phyloP scores from a whole-genome alignment of 148 eudicot genomes.

The Dysphania ambrosioides region DNA sequence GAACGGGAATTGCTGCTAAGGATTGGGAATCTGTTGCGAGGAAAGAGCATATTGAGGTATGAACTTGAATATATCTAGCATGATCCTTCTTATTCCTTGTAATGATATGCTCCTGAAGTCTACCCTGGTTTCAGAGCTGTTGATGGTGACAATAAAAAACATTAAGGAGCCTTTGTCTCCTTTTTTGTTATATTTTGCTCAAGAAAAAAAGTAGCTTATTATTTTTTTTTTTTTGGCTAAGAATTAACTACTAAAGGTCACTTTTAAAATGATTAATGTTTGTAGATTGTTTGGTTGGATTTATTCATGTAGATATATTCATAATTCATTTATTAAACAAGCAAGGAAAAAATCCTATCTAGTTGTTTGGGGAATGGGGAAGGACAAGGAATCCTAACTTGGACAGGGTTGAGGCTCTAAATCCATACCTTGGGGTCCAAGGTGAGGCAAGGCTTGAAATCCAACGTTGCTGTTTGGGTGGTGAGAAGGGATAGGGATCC shows the following conservation, averaged over 20 bases:
- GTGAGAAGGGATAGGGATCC: too few relatives aligned
- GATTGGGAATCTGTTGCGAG: constrained; percentile 94
- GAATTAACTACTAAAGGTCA: background rate
- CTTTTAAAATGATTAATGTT: background rate
- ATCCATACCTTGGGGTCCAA: too few relatives aligned
- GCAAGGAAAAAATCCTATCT: too few relatives aligned
- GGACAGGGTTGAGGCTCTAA: too few relatives aligned
- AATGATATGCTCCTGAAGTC: background rate
- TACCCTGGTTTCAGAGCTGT: background rate
- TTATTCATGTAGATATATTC: too few relatives aligned
- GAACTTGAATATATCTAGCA: background rate
- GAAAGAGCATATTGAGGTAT: constrained; percentile 78
- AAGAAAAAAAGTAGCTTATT: too few relatives aligned
- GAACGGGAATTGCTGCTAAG: constrained; percentile 81
- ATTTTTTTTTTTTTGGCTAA: too few relatives aligned
- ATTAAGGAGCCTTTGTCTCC: background rate
- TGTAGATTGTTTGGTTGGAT: background rate
- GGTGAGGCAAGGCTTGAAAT: too few relatives aligned
- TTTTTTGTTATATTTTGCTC: background rate
- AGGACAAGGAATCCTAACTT: too few relatives aligned
- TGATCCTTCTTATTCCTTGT: background rate
- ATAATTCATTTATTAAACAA: too few relatives aligned
- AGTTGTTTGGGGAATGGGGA: too few relatives aligned
- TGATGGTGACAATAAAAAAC: background rate
- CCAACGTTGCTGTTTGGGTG: too few relatives aligned